Evolutionary conservation across 179 eudicot genomes (phyloP).

Genomic region (Pouteria campechiana): DNA sequence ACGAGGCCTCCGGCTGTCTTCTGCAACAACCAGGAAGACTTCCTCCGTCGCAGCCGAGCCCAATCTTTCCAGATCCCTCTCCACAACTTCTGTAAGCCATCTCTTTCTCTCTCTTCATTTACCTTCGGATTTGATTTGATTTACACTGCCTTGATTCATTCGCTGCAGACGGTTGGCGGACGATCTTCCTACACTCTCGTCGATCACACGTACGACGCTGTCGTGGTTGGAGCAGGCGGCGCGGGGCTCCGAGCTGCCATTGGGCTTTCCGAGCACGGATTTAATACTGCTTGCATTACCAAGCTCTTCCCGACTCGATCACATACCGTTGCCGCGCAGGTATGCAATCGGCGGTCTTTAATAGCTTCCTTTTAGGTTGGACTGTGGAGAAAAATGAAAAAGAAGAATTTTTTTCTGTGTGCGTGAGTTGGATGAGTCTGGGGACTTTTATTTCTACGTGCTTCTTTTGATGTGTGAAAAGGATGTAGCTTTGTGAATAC

Average conservation of each 20-base stretch:
- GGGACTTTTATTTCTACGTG: no score
- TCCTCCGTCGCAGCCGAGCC: conserved; percentile 25
- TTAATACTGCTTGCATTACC: conserved; percentile 94
- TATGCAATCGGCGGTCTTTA: conserved; percentile 1
- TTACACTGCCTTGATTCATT: neutral
- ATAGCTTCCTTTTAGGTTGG: no score
- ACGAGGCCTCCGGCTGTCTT: conserved; percentile 42
- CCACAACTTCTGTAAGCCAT: conserved; percentile 34
- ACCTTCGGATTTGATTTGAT: neutral
- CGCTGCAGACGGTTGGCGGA: conserved; percentile 36
- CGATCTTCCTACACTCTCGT: conserved; percentile 66
- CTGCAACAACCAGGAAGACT: conserved; percentile 16
- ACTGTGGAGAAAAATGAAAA: no score
- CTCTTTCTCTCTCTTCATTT: neutral
- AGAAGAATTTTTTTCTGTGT: no score
- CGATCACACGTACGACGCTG: conserved; percentile 96
- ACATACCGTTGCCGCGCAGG: conserved; percentile 99
- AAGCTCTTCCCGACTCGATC: conserved; percentile 99
- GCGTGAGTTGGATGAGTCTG: no score
- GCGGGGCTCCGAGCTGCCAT: conserved; percentile 97
- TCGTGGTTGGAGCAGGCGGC: conserved; percentile 97
- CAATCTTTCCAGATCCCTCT: conserved; percentile 41
- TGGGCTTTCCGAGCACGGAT: conserved; percentile 95
- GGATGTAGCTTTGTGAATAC: no score
- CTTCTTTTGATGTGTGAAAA: no score